phyloP scores from a whole-genome alignment of 257 asterid species.

The Ajuga chamaepitys region DNA sequence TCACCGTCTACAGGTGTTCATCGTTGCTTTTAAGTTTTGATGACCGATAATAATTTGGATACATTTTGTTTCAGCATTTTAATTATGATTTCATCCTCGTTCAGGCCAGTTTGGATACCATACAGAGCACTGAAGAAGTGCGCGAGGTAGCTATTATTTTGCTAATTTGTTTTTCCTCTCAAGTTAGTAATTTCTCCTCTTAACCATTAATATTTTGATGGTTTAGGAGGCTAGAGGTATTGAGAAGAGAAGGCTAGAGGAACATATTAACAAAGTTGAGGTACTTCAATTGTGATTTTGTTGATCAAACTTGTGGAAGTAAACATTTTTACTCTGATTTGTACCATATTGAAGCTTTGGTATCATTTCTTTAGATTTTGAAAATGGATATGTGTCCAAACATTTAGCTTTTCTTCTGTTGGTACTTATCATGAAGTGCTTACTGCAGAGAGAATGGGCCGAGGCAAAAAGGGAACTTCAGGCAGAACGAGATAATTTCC shows the following conservation, averaged over 20 bases:
- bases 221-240: slow-evolving; percentile 68
- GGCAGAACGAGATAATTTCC: slow-evolving; percentile 68
- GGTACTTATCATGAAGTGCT: background rate
- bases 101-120: slow-evolving; percentile 82
- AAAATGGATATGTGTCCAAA: background rate
- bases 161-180: background rate
- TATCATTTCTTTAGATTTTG: background rate
- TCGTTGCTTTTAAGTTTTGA: background rate
- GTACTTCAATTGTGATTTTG: slow-evolving; percentile 23
- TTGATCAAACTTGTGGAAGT: background rate
- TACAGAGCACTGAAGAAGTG: slow-evolving; percentile 77
- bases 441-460: slow-evolving; percentile 84
- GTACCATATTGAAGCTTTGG: background rate
- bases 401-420: slow-evolving; percentile 1
- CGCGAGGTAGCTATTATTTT: slow-evolving; percentile 52
- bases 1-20: slow-evolving; percentile 68
- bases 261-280: slow-evolving; percentile 64
- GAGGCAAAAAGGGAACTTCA: slow-evolving; percentile 82
- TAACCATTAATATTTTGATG: slow-evolving; percentile 9
- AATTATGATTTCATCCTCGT: slow-evolving; percentile 8
- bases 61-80: background rate
- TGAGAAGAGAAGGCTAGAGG: slow-evolving; percentile 73
- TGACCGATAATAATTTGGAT: background rate
- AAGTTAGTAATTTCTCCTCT: background rate
- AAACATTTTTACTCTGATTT: background rate